Conservation (phyloP, 2,329 filamentous ascomycete species). For the Exophiala spinifera region DNA sequence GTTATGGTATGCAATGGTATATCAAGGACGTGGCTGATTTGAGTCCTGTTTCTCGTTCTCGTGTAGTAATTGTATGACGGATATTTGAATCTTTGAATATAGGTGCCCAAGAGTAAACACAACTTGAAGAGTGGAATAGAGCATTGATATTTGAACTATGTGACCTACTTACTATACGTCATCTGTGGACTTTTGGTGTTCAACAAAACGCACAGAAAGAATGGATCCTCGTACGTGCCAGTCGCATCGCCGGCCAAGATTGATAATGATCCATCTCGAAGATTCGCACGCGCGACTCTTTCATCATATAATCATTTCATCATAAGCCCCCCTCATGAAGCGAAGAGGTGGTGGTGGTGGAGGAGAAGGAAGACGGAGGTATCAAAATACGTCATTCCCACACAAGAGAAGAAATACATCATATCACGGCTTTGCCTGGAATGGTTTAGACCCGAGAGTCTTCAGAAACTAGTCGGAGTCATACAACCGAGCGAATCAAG, state of each 20-base stretch:
- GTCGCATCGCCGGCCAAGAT: background rate
- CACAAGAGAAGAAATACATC: background rate
- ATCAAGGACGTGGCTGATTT: no score
- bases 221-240: background rate
- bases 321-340: no score
- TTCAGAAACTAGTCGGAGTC: background rate
- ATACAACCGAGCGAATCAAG: slow-evolving; percentile 2
- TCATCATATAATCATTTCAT: no score
- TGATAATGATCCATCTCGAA: slow-evolving; percentile 4
- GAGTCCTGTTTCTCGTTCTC: no score
- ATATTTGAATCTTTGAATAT: no score
- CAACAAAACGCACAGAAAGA: background rate
- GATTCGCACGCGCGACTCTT: slow-evolving; percentile 1
- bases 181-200: background rate
- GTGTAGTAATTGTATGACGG: no score
- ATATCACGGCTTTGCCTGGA: slow-evolving; percentile 1
- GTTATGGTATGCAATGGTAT: no score
- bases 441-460: background rate
- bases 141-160: no score
- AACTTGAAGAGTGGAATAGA: no score
- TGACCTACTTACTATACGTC: background rate
- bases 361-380: background rate
- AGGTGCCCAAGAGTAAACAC: no score
- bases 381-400: background rate
- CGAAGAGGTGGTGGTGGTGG: no score